These are phyloP conservation scores for Lipomyces kockii DNA, from an alignment of 805 yeast genomes.

Conservation along the genomic window DNA sequence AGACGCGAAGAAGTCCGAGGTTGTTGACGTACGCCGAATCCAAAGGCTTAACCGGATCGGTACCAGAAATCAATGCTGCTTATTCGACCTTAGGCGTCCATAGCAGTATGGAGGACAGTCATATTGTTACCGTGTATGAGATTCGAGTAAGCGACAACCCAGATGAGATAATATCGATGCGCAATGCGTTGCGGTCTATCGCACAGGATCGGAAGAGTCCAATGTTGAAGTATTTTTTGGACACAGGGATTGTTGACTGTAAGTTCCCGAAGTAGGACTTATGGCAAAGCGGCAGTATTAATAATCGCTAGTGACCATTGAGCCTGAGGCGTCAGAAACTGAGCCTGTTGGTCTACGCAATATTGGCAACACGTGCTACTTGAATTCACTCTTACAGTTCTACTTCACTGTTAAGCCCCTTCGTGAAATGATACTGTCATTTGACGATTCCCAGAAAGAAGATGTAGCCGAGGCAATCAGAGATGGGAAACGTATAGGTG, in stretches of 20 bases:
- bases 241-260: slow-evolving; percentile 29
- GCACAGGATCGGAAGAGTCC: slow-evolving; percentile 64
- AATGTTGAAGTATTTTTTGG: slow-evolving; percentile 60
- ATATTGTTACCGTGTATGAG: slow-evolving; percentile 41
- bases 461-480: slow-evolving; percentile 35
- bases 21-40: slow-evolving; percentile 43
- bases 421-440: slow-evolving; percentile 65
- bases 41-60: slow-evolving; percentile 25
- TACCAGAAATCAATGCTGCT: slow-evolving; percentile 34
- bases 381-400: slow-evolving; percentile 88
- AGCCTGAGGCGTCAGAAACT: slow-evolving; percentile 47
- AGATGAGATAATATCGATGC: slow-evolving; percentile 58
- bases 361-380: slow-evolving; percentile 93
- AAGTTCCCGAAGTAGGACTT: not conserved
- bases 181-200: slow-evolving; percentile 65
- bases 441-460: slow-evolving; percentile 45
- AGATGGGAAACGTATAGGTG: slow-evolving; percentile 74
- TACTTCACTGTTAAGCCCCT: slow-evolving; percentile 86
- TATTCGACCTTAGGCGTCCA: slow-evolving; percentile 36
- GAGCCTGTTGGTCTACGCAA: slow-evolving; percentile 89
- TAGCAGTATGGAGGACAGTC: slow-evolving; percentile 23
- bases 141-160: slow-evolving; percentile 50
- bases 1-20: slow-evolving; percentile 39
- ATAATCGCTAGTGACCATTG: slow-evolving; percentile 2
- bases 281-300: not conserved